phyloP scores from a whole-genome alignment of 768 basidiomycete species.

The Auriculariales sp. region DNA sequence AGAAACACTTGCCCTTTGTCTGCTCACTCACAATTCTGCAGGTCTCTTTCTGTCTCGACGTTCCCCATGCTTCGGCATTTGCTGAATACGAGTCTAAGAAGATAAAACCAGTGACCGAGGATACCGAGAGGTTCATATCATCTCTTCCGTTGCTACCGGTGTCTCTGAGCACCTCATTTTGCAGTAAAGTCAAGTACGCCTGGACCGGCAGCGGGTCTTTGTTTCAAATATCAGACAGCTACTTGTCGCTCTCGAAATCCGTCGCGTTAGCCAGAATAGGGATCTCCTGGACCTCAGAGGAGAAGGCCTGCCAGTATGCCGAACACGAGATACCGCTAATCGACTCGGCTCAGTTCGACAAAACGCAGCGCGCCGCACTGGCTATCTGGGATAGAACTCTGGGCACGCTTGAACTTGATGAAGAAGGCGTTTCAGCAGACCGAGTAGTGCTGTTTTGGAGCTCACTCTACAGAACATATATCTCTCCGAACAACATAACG shows the following conservation, averaged over 20 bases:
- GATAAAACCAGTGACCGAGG: background rate
- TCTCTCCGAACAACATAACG: slow-evolving; percentile 27
- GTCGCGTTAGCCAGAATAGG: slow-evolving; percentile 6
- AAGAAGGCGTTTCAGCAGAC: background rate
- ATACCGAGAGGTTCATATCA: background rate
- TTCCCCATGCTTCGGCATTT: background rate
- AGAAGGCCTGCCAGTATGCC: slow-evolving; percentile 8
- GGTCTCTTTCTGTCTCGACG: slow-evolving; percentile 3
- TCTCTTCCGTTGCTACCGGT: background rate
- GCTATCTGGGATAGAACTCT: slow-evolving; percentile 1
- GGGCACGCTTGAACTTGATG: background rate
- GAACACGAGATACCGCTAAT: slow-evolving; percentile 7
- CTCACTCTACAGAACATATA: slow-evolving; percentile 34
- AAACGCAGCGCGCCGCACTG: slow-evolving; percentile 1
- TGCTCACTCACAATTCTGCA: background rate
- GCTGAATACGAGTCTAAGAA: background rate
- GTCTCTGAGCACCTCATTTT: background rate
- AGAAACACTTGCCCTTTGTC: slow-evolving; percentile 5
- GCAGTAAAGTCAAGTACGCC: background rate
- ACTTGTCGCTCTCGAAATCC: background rate
- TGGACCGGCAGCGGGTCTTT: background rate
- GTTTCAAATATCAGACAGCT: background rate
- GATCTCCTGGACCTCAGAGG: slow-evolving; percentile 8
- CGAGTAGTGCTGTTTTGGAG: background rate
- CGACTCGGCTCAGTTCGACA: slow-evolving; percentile 4